Base-by-base conservation (phyloP, 331 rosid species). In the Phaseolus coccineus region DNA sequence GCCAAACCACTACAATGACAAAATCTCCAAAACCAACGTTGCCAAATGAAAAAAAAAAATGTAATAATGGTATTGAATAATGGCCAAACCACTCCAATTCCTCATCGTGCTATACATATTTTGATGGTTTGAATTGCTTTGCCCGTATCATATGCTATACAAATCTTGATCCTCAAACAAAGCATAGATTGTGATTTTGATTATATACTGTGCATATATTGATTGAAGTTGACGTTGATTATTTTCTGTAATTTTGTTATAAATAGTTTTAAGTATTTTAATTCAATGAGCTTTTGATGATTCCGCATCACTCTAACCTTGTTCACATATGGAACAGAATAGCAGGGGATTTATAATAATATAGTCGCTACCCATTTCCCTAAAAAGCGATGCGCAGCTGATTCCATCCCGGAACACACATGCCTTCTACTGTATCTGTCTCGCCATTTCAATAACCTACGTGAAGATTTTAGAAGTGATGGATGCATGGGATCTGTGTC, bases 331-430 rank as follows among this genome's bases (percentile, higher is more conserved):
- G 28, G 30, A 59, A 82, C 77, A 69, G 83, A 68, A 76, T 69
- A 73, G 71, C 57, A 67, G 76, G 73, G 79, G 52, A 59, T 69
- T 65, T 66, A 10, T 27, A 59, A 51, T 68, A n/a, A 50, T 62
- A n/a, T 8, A 31, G 81, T 81, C 84, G 77, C 87, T 71, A 78
- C 88, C 27, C 82, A 83, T 82, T 84, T 87, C 61, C 5, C 24
- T 25, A 15, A 57, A 9, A 77, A 88, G 88, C 78, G 52, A 82
- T 30, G 77, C 31, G 35, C 65, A 78, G 67, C 68, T 80, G 81
- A 69, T 55, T 46, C 75, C 83, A 6, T 80, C 92, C 91, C 40
- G 85, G 88, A 50, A 87, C 94, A 30, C 81, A 87, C 40, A 80
- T 84, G 81, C 81, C 88, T 64, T 58, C 84, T 59, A 30, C 71